Base-by-base conservation (phyloP, 352 stramenopile species). In the Phytophthora sp. region DNA sequence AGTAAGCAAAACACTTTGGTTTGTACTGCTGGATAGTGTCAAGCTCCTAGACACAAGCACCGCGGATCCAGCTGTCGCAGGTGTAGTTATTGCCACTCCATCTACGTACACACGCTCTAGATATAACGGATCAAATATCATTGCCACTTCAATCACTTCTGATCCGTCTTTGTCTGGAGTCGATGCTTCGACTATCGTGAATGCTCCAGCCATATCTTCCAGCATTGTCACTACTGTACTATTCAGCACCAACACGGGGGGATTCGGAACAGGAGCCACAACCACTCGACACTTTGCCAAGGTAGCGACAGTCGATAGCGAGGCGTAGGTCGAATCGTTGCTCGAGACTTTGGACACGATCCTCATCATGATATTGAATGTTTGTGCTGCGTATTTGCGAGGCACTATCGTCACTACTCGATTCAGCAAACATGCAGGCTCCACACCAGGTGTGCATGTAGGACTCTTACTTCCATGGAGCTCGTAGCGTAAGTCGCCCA, bases 141-240 rank as follows among this genome's bases (percentile, higher is more conserved):
- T 63, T 2, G 57, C 57, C 9, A 86, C 42, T 46, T 89, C 77
- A 24, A 89, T 76, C 4, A 72, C 60, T 53, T 87, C 78, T 0
- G 80, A 89, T 15, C 76, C 78, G 39, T 86, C 80, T 8, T 21
- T 30, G 21, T 89, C 80, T 0, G 80, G 63, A 1, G 80, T 84
- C 0, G 63, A 66, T 0, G 71, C 80, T 9, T 77, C 68, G 4
- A 77, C 13, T 7, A 89, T 76, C 24, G 33, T 62, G 27, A 89
- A 73, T 7, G 51, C 51, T 5, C 20, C 67, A n/a, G 30, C n/a
- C 0, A 67, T 56, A 23, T 89, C 78, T 45, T 87, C 80, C 1
- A 60, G 23, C 7, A 50, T 76, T 4, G 61, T 55, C 36, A 87
- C 16, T 7, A 54, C 15, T 2, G 74, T 56, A 6, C 54, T 57